Evolutionary conservation across 176 grass and related monocot species (phyloP), one percentile per base, ranked within the genome.

Genomic region (Secale cereale): DNA sequence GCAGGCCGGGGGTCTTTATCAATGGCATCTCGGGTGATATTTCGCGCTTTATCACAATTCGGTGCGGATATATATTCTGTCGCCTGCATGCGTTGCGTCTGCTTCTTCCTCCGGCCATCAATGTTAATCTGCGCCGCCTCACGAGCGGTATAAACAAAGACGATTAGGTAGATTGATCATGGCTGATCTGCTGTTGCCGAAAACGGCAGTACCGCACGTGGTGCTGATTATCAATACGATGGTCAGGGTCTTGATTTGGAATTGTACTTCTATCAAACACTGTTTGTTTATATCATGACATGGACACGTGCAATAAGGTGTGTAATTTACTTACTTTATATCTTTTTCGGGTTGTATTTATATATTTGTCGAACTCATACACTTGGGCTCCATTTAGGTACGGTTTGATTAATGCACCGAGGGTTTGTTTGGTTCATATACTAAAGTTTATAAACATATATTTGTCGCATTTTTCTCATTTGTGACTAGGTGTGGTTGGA

Each of bases 61-160:
- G 77, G 57, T 41, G 77, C 57, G 37, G 77, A 78, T 26, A 75
- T 46, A 74, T 72, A 41, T 39, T 83, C 56, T 70, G 15, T 28
- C 67, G 3, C 41, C 41, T 74, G 52, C 52, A 1, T 56, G 52
- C 52, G 19, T 22, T 56, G 71, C 41, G 8, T 50, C 25, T 50
- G 41, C 59, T 62, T 11, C 71, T 74, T 16, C 35, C 35, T 37
- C 36, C 56, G 41, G 48, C 48, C 48, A 52, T 52, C 15, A 52
- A 6, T 52, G 48, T 52, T 52, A 52, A 74, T 15, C 25, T 19
- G n/a, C 13, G 12, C 36, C 46, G 79, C 30, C 45, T 13, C 67
- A 41, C 54, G 52, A 40, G n/a, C 31, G 31, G 15, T 7, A 19
- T 29, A 72, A 82, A 60, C 50, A 59, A 59, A 20, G 50, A 60